A percentile compares a stretch with the other conserved stretches of the same genome.
phyloP scores from a whole-genome alignment of 805 yeast genomes.

The Wickerhamomyces xylosicus region DNA sequence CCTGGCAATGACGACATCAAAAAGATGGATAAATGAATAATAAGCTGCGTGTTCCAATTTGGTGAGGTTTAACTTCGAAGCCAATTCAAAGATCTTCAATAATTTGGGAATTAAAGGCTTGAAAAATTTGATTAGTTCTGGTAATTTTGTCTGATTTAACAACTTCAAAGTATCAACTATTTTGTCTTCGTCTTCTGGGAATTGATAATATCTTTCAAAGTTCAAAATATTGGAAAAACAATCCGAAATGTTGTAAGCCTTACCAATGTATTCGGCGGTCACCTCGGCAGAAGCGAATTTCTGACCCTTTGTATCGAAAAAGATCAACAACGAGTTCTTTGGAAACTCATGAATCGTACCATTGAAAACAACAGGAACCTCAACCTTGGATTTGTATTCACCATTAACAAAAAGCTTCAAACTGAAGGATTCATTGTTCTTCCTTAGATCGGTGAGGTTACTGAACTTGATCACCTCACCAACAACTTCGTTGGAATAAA shows the following conservation, averaged over 20 bases:
- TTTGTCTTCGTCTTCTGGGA: constrained; percentile 31
- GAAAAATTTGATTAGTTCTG: constrained; percentile 48
- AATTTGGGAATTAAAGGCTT: constrained; percentile 38
- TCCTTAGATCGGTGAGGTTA: constrained; percentile 36
- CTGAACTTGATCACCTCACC: constrained; percentile 62
- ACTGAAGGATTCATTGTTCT: constrained; percentile 42
- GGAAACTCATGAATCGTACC: constrained; percentile 37
- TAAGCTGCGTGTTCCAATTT: constrained; percentile 29
- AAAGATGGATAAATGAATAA: constrained; percentile 46
- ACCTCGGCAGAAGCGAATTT: constrained; percentile 40
- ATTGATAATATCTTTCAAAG: constrained; percentile 32
- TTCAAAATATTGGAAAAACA: constrained; percentile 43
- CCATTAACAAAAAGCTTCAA: constrained; percentile 57
- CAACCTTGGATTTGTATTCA: constrained; percentile 47
- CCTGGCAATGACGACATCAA: constrained; percentile 56
- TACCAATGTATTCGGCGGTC: constrained; percentile 60
- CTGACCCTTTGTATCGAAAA: constrained; percentile 26
- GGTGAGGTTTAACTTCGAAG: constrained; percentile 10
- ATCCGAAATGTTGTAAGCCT: constrained; percentile 45
- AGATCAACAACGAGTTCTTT: constrained; percentile 35
- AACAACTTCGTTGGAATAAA: constrained; percentile 57
- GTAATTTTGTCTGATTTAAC: constrained; percentile 43
- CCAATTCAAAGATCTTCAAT: constrained; percentile 24
- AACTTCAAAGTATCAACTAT: constrained; percentile 36
- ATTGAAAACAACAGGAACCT: constrained; percentile 36